A percentile compares a stretch with the other conserved stretches of the same genome.
Conservation (phyloP, 257 asterid genomes). For the Plectranthus barbatus region DNA sequence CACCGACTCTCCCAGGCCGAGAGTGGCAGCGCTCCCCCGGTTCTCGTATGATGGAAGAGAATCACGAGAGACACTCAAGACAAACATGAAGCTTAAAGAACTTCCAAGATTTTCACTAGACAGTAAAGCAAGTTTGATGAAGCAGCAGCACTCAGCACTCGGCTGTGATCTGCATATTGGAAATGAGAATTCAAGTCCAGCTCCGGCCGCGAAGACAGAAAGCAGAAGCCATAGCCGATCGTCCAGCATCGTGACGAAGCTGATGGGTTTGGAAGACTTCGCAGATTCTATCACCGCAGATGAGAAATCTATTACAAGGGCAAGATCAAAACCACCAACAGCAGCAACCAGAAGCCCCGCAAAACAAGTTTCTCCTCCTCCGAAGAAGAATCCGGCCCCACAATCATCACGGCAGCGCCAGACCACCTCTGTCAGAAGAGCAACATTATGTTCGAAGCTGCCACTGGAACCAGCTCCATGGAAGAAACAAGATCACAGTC, state of each 20-base stretch:
- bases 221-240: slow-evolving; percentile 48
- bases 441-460: slow-evolving; percentile 24
- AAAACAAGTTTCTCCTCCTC: slow-evolving; percentile 17
- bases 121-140: slow-evolving; percentile 51
- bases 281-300: slow-evolving; percentile 30
- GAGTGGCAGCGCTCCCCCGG: slow-evolving; percentile 32
- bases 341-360: slow-evolving; percentile 25
- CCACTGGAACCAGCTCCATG: slow-evolving; percentile 68
- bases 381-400: slow-evolving; percentile 10
- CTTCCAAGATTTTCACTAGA: slow-evolving; percentile 80
- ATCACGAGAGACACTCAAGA: slow-evolving; percentile 35
- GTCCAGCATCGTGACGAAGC: slow-evolving; percentile 65
- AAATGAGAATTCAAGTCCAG: slow-evolving; percentile 15
- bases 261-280: slow-evolving; percentile 80
- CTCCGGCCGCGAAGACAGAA: slow-evolving; percentile 21
- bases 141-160: slow-evolving; percentile 22
- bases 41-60: slow-evolving; percentile 78
- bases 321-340: slow-evolving; percentile 15
- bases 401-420: slow-evolving; percentile 24
- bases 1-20: slow-evolving; percentile 71
- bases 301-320: slow-evolving; percentile 17
- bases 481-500: slow-evolving; percentile 37
- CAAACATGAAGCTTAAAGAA: slow-evolving; percentile 45
- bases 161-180: slow-evolving; percentile 17
- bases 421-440: slow-evolving; percentile 23